Percentiles rank a stretch among this genome's conserved stretches.
phyloP scores from a whole-genome alignment of 768 basidiomycete genomes.

The Mrakia gelida region DNA sequence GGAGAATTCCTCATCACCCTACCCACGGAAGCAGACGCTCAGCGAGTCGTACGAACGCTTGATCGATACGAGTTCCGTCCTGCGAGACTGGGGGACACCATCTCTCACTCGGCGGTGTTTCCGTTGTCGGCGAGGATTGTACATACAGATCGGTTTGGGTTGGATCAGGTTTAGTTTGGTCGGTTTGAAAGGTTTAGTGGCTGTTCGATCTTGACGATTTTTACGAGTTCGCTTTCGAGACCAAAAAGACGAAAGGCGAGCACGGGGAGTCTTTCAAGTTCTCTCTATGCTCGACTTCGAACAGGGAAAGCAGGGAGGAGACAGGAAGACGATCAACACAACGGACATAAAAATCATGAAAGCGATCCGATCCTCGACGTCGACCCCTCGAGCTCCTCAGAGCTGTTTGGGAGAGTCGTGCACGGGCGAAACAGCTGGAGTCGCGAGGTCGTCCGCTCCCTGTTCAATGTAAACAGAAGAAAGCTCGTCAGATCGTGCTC shows the following conservation, averaged over 20 bases:
- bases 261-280: no score
- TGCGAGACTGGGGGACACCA: neutral
- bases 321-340: no score
- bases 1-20: neutral
- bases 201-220: no score
- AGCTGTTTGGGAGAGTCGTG: neutral
- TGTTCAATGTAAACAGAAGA: neutral
- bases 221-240: no score
- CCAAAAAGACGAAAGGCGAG: no score
- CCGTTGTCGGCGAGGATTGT: neutral
- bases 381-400: neutral
- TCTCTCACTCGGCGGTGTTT: neutral
- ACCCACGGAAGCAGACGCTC: constrained; percentile 9
- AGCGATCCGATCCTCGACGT: no score
- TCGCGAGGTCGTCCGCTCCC: neutral
- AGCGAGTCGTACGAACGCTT: neutral
- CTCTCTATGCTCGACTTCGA: no score
- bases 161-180: no score
- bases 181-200: no score
- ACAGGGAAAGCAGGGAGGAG: no score
- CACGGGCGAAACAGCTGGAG: neutral
- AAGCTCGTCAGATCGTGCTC: neutral
- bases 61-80: neutral
- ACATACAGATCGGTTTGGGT: neutral
- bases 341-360: no score